Conservation (phyloP, 106 monocot genomes). For the Hemerocallis citrina region DNA sequence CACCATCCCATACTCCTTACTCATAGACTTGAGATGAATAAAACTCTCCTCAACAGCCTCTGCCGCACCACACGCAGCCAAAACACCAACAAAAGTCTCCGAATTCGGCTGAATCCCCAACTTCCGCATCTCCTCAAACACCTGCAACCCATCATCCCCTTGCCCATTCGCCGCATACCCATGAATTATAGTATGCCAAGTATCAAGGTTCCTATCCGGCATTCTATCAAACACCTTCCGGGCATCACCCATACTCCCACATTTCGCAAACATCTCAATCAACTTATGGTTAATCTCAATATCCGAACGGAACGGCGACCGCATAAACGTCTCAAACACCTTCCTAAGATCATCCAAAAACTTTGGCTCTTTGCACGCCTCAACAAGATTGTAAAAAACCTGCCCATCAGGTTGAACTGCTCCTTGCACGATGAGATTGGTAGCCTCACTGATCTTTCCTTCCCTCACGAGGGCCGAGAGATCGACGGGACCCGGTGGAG, state of each 20-base stretch:
- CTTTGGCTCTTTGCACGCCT: conserved; percentile 49
- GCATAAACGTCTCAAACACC: conserved; percentile 60
- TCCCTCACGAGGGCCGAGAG: conserved; percentile 39
- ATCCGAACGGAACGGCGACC: conserved; percentile 68
- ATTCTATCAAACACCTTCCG: conserved; percentile 72
- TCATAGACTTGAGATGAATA: conserved; percentile 80
- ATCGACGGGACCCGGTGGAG: conserved; percentile 40
- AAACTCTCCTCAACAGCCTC: conserved; percentile 87
- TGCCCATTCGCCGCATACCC: conserved; percentile 51
- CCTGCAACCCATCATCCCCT: conserved; percentile 77
- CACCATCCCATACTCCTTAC: conserved; percentile 54
- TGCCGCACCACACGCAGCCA: conserved; percentile 56
- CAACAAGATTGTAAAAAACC: conserved; percentile 43
- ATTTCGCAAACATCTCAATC: conserved; percentile 51
- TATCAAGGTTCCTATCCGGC: conserved; percentile 63
- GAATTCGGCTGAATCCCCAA: conserved; percentile 36
- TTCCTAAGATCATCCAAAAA: conserved; percentile 68
- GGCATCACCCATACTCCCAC: conserved; percentile 54
- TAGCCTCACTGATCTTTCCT: conserved; percentile 68
- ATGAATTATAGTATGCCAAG: conserved; percentile 75
- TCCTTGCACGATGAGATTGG: conserved; percentile 49
- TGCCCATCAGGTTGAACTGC: conserved; percentile 28
- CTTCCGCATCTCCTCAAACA: conserved; percentile 77
- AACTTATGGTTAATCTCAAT: conserved; percentile 60
- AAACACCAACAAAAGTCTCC: conserved; percentile 46